These are phyloP conservation scores for Daldinia childiae DNA, from an alignment of 495 filamentous ascomycete species.

Conservation along the genomic window DNA sequence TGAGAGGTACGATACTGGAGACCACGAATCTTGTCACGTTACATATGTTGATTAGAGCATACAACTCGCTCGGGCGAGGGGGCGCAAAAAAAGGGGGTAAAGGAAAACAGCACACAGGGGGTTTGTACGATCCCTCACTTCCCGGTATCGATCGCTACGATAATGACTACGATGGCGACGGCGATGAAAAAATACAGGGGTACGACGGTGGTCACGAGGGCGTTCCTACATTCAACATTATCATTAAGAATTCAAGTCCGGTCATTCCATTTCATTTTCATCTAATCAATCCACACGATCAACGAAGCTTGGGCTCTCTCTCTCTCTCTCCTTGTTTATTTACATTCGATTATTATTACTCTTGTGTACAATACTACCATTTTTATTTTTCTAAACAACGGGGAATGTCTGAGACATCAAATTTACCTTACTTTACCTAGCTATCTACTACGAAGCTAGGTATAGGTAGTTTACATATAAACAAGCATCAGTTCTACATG, in stretches of 20 bases:
- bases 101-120: not conserved
- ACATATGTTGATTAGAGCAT: slow-evolving; percentile 33
- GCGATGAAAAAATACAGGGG: not conserved
- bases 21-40: slow-evolving; percentile 16
- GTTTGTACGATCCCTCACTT: slow-evolving; percentile 16
- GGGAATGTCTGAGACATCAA: slow-evolving; percentile 26
- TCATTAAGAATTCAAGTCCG: not conserved
- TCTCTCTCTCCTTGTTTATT: slow-evolving; percentile 25
- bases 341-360: slow-evolving; percentile 18
- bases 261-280: slow-evolving; percentile 9
- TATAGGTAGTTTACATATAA: not conserved
- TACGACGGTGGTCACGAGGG: slow-evolving; percentile 5
- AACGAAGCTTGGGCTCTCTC: slow-evolving; percentile 4
- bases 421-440: slow-evolving; percentile 2
- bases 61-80: slow-evolving; percentile 40
- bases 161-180: slow-evolving; percentile 26
- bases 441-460: not conserved
- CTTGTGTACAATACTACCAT: slow-evolving; percentile 30
- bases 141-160: slow-evolving; percentile 15
- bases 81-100: slow-evolving; percentile 22
- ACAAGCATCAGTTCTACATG: not conserved
- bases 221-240: slow-evolving; percentile 14
- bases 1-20: slow-evolving; percentile 20
- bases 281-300: not conserved
- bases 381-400: slow-evolving; percentile 14